phyloP scores from a whole-genome alignment of 2,329 filamentous ascomycete genomes.

The Atkinsonella texensis region DNA sequence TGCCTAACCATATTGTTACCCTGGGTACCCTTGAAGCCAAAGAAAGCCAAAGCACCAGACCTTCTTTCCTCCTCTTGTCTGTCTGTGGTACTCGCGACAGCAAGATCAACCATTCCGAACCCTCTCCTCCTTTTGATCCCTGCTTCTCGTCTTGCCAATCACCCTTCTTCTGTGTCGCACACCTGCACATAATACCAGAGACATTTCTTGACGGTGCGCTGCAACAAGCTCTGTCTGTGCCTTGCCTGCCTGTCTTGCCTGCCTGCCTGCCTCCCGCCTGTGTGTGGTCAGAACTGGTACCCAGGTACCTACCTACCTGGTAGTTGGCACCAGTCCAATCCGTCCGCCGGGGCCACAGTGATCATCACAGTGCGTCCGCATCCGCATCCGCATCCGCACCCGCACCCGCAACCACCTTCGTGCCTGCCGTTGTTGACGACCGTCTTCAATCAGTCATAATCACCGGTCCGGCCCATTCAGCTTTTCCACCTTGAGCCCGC shows the following conservation, averaged over 20 bases:
- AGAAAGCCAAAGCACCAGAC: neutral
- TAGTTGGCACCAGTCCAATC: too few species aligned
- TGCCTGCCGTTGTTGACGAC: neutral
- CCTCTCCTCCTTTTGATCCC: neutral
- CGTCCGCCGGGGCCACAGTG: neutral
- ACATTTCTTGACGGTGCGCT: neutral
- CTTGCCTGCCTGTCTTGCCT: neutral
- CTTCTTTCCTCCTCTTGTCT: neutral
- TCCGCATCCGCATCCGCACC: constrained; percentile 4
- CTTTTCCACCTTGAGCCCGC: constrained; percentile 8
- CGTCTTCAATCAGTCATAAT: constrained; percentile 2
- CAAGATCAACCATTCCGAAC: neutral
- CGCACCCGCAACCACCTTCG: constrained; percentile 1
- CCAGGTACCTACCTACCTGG: neutral
- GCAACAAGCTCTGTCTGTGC: neutral
- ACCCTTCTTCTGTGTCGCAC: neutral
- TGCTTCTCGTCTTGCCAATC: neutral
- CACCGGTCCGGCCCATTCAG: constrained; percentile 1
- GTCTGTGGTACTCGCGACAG: neutral
- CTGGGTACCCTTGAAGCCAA: neutral
- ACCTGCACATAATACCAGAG: neutral
- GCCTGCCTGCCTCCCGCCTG: too few species aligned
- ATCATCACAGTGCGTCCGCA: constrained; percentile 1
- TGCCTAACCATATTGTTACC: neutral
- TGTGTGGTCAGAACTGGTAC: too few species aligned